These are phyloP conservation scores for Penicillium sp. DNA, from an alignment of 2,329 filamentous ascomycete species.

Conservation along the genomic window DNA sequence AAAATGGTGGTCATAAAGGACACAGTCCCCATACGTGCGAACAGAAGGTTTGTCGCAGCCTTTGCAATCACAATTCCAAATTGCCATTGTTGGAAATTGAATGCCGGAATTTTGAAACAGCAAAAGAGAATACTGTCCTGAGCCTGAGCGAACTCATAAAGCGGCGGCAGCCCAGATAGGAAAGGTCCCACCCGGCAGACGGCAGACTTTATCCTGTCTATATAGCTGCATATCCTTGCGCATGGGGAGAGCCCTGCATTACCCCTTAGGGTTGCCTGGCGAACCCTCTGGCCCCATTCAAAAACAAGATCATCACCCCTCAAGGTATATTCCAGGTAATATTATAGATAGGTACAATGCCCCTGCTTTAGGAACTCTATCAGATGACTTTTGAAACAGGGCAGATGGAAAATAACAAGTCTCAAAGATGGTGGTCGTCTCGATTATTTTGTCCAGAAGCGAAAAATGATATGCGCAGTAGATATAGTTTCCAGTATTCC, in stretches of 20 bases:
- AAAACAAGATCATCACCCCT: neutral
- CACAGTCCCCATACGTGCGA: slow-evolving; percentile 38
- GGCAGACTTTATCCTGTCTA: too few relatives aligned
- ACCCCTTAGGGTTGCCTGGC: slow-evolving; percentile 7
- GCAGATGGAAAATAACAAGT: neutral
- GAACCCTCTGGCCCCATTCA: neutral
- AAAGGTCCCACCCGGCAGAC: too few relatives aligned
- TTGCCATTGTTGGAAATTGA: neutral
- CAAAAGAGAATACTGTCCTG: too few relatives aligned
- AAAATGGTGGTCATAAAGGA: slow-evolving; percentile 41
- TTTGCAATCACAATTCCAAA: slow-evolving; percentile 13
- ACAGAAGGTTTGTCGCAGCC: slow-evolving; percentile 34
- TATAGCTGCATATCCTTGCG: slow-evolving; percentile 8
- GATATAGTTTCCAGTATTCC: slow-evolving; percentile 1
- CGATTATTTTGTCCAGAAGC: slow-evolving; percentile 4
- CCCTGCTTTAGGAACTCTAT: neutral
- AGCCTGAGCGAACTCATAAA: too few relatives aligned
- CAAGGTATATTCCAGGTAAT: neutral
- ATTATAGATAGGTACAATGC: neutral
- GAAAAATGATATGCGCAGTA: slow-evolving; percentile 8
- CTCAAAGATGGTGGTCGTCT: neutral
- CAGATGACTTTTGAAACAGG: neutral
- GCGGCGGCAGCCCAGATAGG: too few relatives aligned
- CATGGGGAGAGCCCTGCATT: slow-evolving; percentile 1
- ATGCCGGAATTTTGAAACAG: neutral